Conservation (phyloP, 108 stramenopile genomes). For the Stephanodiscus triporus region DNA sequence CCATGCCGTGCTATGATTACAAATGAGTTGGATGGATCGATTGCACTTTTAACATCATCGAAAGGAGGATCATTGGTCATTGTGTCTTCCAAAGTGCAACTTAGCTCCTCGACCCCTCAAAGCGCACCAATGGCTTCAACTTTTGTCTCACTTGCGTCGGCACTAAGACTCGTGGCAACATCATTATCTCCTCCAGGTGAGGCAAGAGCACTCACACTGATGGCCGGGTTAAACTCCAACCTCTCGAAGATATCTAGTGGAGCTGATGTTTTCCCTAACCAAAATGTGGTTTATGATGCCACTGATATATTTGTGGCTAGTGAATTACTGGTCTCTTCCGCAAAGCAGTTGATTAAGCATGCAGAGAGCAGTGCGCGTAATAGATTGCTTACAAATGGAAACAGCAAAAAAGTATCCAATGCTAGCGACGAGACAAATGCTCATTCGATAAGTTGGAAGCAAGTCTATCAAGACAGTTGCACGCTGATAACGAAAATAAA, state of each 20-base stretch:
- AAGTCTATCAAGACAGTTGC: slow-evolving; percentile 24
- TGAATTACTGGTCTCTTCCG: slow-evolving; percentile 21
- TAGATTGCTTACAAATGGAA: slow-evolving; percentile 20
- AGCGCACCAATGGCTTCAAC: not conserved
- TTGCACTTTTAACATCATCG: slow-evolving; percentile 37
- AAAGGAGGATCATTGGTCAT: slow-evolving; percentile 29
- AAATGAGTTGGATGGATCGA: slow-evolving; percentile 45
- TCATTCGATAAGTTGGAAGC: slow-evolving; percentile 15
- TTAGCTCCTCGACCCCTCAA: not conserved
- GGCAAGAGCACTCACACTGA: not conserved
- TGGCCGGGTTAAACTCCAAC: not conserved
- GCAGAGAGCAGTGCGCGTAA: slow-evolving; percentile 6
- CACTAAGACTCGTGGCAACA: slow-evolving; percentile 39
- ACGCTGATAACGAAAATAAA: slow-evolving; percentile 11
- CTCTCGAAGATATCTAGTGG: not conserved
- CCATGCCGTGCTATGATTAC: slow-evolving; percentile 48
- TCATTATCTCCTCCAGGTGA: slow-evolving; percentile 7
- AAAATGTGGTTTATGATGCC: slow-evolving; percentile 1
- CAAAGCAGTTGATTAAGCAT: slow-evolving; percentile 21
- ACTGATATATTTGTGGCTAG: slow-evolving; percentile 18
- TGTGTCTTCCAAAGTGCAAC: slow-evolving; percentile 15
- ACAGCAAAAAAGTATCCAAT: slow-evolving; percentile 20
- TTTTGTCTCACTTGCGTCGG: slow-evolving; percentile 32
- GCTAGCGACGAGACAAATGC: slow-evolving; percentile 6
- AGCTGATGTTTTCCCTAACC: not conserved